Evolutionary conservation across 208 protist genomes (phyloP), one percentile per base, ranked within the genome.

Genomic region (Angomonas deanei): DNA sequence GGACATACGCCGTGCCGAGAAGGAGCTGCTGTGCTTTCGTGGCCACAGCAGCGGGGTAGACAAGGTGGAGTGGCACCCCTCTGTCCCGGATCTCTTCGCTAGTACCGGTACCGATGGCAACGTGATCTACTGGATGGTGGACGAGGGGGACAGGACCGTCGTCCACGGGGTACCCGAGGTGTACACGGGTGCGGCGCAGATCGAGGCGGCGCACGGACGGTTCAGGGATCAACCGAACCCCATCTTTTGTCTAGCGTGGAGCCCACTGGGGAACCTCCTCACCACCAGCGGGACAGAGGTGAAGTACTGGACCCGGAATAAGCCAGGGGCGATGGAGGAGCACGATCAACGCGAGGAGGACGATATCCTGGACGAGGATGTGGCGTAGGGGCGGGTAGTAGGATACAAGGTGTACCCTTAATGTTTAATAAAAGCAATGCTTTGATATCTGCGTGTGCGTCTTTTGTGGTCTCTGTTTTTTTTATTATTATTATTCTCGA

Each of bases 261-360:
- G 78, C 60, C 89, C 86, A 24, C 74, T 91, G 52, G 89, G 89
- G 32, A 86, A 90, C 66, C 24, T 96, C 26, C 72, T 96, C 13
- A 82, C 86, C 4, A 88, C 89, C 1, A 84, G 84, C 47, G 76
- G 82, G 1, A 70, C 73, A 8, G 84, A 96, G 68, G 84, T 96
- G 46, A 91, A 92, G 70, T 92, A 91, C 72, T 96, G 89, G 89
- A 78, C 72, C 27, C 78, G 89, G 27, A 93, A 92, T 53, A 91
- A 89, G 58, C 89, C 89, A 2, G 89, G 89, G 11, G 88, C 88
- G 50, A 66, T 89, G 56, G 88, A 91, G 64, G 88, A 95, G 72
- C 77, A 78, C 61, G 83, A 92, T 67, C 82, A 80, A 19, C 83
- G 81, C 1, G 82, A 69, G 24, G 76, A 89, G 52, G 79, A 86